Conservation (phyloP, 306 rosid species). For the Castanopsis chinensis region DNA sequence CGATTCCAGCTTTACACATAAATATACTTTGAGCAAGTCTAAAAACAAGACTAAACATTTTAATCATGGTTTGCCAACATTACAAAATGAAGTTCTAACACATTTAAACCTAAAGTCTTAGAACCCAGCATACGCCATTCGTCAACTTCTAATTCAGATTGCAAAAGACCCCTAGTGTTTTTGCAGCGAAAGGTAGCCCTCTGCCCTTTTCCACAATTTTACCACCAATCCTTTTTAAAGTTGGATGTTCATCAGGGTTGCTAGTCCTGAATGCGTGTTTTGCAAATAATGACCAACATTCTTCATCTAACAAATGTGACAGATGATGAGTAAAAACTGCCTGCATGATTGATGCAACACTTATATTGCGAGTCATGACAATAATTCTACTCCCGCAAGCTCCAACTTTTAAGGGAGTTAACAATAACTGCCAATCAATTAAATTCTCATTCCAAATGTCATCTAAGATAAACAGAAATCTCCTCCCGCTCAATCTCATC, state of each 20-base stretch:
- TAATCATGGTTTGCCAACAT: no score
- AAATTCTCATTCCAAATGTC: constrained; percentile 22
- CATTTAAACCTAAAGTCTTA: no score
- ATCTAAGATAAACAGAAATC: constrained; percentile 18
- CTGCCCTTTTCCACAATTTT: constrained; percentile 12
- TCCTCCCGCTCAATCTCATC: neutral
- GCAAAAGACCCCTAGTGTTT: constrained; percentile 14
- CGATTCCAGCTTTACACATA: no score
- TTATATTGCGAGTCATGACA: constrained; percentile 4
- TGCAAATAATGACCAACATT: constrained; percentile 14
- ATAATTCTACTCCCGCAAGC: constrained; percentile 16
- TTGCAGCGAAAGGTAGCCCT: constrained; percentile 33
- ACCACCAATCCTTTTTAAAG: neutral
- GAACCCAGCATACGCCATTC: constrained; percentile 4
- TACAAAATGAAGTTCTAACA: no score
- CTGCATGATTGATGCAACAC: neutral
- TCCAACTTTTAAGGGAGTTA: neutral
- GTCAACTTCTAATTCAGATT: neutral
- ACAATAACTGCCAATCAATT: neutral
- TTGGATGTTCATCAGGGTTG: neutral
- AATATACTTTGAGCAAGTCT: no score
- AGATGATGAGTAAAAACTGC: neutral
- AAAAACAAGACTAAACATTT: no score
- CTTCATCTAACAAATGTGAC: neutral
- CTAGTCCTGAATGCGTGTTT: constrained; percentile 7